Evolutionary conservation across 345 rosid genomes (phyloP).

Genomic region (Eucalyptus pauciflora): DNA sequence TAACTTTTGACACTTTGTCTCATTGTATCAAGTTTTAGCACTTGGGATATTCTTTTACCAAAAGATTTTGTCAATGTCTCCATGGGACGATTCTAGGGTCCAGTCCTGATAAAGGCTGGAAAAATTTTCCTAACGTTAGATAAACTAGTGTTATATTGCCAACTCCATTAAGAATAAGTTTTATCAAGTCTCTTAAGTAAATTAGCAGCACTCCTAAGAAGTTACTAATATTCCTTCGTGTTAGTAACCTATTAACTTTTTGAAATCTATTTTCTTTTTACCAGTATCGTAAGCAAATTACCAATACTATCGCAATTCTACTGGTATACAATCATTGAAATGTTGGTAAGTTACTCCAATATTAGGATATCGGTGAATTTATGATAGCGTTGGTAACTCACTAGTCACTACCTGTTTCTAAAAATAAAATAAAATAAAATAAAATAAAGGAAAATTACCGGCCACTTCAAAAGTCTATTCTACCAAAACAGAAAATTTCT

Average conservation of each 20-base stretch:
- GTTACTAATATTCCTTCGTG: background rate
- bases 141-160: background rate
- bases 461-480: background rate
- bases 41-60: no score
- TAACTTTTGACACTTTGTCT: no score
- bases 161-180: background rate
- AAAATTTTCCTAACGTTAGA: background rate
- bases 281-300: background rate
- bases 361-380: background rate
- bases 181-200: background rate
- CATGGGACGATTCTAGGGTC: background rate
- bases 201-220: background rate
- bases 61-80: background rate
- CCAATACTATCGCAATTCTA: background rate
- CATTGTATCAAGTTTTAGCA: no score
- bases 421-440: background rate
- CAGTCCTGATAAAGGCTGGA: background rate
- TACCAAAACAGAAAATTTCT: background rate
- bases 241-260: background rate
- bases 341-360: background rate
- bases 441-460: background rate
- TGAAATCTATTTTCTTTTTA: background rate
- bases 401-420: background rate
- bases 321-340: background rate
- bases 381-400: background rate